Conservation (phyloP, 2,329 filamentous ascomycete genomes). For the Pestalotiopsis sp. region DNA sequence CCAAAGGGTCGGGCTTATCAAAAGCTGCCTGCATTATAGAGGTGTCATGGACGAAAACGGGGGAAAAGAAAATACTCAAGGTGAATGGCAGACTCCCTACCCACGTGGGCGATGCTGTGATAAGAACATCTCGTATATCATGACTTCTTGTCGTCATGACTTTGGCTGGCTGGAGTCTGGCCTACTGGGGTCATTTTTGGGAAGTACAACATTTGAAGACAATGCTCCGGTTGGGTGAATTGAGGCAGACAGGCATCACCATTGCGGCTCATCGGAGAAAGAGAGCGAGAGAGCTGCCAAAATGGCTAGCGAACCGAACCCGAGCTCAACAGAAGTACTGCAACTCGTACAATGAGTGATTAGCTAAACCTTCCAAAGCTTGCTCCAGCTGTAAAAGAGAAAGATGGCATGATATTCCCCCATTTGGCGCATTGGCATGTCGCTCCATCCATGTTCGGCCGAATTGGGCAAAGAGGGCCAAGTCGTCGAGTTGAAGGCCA, state of each 20-base stretch:
- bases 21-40: background rate
- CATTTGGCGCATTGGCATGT: background rate
- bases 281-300: background rate
- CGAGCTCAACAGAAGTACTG: background rate
- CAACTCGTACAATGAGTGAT: background rate
- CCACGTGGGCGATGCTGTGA: background rate
- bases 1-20: background rate
- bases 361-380: background rate
- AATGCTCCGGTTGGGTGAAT: no score
- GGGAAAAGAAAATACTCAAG: background rate
- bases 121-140: background rate
- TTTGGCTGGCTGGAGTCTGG: background rate
- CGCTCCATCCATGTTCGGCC: background rate
- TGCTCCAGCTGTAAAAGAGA: background rate
- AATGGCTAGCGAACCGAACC: background rate
- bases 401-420: background rate
- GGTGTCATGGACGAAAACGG: background rate
- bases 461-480: background rate
- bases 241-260: no score
- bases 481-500: background rate
- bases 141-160: background rate
- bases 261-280: no score
- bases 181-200: background rate
- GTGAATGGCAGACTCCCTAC: background rate
- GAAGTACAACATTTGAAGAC: background rate